phyloP scores from a whole-genome alignment of 306 rosid genomes.

The Trifolium fragiferum region DNA sequence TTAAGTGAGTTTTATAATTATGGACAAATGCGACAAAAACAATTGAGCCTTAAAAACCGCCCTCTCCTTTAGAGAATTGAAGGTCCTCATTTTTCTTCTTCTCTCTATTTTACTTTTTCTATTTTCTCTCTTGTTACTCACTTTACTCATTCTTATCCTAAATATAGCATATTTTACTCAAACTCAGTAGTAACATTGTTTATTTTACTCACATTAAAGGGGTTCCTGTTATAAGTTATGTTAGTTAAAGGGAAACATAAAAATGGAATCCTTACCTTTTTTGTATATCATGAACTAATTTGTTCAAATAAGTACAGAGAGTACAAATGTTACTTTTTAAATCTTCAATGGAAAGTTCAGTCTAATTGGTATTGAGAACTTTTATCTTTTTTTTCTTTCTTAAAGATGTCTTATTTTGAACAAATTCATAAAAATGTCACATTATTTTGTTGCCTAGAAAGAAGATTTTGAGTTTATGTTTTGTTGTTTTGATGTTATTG shows the following conservation, averaged over 20 bases:
- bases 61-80: slow-evolving; percentile 97
- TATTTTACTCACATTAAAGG: background rate
- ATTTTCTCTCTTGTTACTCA: slow-evolving; percentile 34
- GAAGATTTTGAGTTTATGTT: background rate
- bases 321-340: background rate
- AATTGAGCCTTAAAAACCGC: too few species aligned
- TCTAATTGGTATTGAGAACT: background rate
- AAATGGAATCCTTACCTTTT: background rate
- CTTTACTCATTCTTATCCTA: slow-evolving; percentile 26
- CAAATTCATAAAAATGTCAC: background rate
- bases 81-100: slow-evolving; percentile 59
- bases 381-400: background rate
- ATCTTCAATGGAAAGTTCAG: background rate
- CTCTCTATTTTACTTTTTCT: too few species aligned
- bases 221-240: background rate
- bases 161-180: background rate
- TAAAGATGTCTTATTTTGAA: slow-evolving; percentile 15
- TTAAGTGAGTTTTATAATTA: too few species aligned
- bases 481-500: background rate
- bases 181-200: slow-evolving; percentile 14
- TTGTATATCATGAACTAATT: too few species aligned
- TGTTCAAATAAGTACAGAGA: background rate
- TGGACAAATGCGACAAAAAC: too few species aligned
- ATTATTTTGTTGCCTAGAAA: background rate
- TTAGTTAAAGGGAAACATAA: background rate